Base-by-base conservation (phyloP, 2,329 filamentous ascomycete genomes). In the Hymenoscyphus scutula region DNA sequence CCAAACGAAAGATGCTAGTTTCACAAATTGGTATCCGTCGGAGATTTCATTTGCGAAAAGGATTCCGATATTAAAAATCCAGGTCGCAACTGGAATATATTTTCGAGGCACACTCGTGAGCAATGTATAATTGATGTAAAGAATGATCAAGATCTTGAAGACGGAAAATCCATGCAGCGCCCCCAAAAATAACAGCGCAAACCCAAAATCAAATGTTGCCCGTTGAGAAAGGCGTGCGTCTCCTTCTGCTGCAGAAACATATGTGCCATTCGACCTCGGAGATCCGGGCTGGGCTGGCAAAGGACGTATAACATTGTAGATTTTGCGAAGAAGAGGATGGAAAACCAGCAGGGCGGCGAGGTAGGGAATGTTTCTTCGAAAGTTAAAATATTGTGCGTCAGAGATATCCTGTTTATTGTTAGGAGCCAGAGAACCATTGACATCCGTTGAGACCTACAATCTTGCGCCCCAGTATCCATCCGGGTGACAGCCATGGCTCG, bases 381-480 rank as follows among this genome's bases (percentile, higher is more conserved):
- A 97, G 41, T 85, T 87, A 63, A 83, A 80, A 77, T 98, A 99
- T 76, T 99, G 95, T 34, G 84, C 77, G 77, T 99, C 95, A 45
- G 92, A 95, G 66, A 92, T 87, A 77, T 99, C 95, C 89, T 92
- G 66, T 2, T 17, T 41, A 4, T 8, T 61, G 63, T 70, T 57
- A 72, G 64, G 64, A 45, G 25, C 17, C 1, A 51, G 32, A 19
- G 2, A 37, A 17, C 38, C n/a, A 34, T 29, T 1, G 51, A 27
- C 45, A 30, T 11, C 17, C 17, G 15, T 8, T 1, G 19, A 29
- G 4, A 67, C 85, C 71, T 81, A 92, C 90, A 66, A 98, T 91
- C 82, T 91, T 91, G 63, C 94, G 89, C 29, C 94, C 94, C 7
- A 89, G 90, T 62, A 99, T 90, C 95, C 95, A 99, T 69, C 95